Evolutionary conservation across 495 filamentous ascomycete genomes (phyloP), one percentile per base, ranked within the genome.

Genomic region (Penicillium mononematosum): DNA sequence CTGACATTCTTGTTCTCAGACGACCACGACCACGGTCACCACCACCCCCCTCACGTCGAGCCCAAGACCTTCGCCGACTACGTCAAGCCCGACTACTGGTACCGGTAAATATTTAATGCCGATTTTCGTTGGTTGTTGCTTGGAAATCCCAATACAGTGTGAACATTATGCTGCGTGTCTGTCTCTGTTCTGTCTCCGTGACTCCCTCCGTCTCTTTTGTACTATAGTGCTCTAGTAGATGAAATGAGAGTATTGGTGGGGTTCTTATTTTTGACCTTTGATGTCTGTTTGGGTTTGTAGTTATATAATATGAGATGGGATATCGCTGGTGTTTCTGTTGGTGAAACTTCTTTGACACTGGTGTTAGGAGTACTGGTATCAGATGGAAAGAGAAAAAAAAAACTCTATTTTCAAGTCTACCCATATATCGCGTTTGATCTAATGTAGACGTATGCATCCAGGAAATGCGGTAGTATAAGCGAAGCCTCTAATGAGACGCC

Each of bases 61-160:
- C 89, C 90, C 70, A 93, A 94, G 86, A 96, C 88, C 55, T 91
- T 96, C 62, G 89, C 88, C 72, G 87, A 98, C 83, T 96, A 78
- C 78, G 88, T 98, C 72, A 88, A 87, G 83, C 89, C 91, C 29
- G 82, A 94, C 67, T 98, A 98, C 83, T 83, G 85, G 81, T 96
- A 89, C 74, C 75, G 75, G 71, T 80, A 77, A 70, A 77, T 75
- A 50, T 32, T 54, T 39, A 55, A 31, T 36, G 32, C 50, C 57
- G 45, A 46, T 31, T 60, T 45, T 44, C 20, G 49, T 42, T 58
- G 44, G 24, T 46, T 62, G 2, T 56, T 47, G 52, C 52, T 36
- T 55, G 43, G 43, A 20, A 55, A 55, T 27, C 19, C 55, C 46
- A 43, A 50, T 44, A 57, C 45, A 43, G 24, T 56, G 54, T 52